These are phyloP conservation scores for Acacia confusa DNA, from an alignment of 306 rosid genomes.

Conservation along the genomic window DNA sequence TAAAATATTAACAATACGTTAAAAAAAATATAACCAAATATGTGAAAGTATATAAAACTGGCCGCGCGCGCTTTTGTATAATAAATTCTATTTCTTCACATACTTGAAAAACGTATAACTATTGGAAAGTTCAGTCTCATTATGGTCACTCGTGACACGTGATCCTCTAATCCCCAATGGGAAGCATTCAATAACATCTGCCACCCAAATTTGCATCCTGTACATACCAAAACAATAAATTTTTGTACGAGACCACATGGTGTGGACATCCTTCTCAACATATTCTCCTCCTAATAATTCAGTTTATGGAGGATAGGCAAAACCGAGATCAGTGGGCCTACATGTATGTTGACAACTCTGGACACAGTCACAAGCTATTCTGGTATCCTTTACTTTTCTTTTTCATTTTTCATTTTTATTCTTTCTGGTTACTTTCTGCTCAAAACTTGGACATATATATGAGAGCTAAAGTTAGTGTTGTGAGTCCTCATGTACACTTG, in stretches of 20 bases:
- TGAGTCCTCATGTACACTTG: constrained; percentile 1
- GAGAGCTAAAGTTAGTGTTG: background rate
- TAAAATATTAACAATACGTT: no score
- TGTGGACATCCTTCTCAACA: background rate
- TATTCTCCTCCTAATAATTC: background rate
- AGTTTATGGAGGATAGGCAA: background rate
- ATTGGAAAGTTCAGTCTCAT: no score
- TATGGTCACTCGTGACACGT: background rate
- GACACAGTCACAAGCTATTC: background rate
- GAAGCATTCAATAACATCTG: background rate
- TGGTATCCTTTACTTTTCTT: background rate
- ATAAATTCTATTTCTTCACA: no score
- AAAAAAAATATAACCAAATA: no score
- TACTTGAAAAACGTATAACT: no score
- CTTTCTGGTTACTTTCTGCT: background rate
- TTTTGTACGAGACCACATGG: background rate
- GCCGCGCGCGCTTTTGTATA: no score
- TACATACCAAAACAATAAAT: no score
- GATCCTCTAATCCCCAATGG: background rate
- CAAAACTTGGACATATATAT: background rate
- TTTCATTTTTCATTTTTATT: background rate
- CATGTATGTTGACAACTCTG: background rate
- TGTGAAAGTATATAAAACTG: no score
- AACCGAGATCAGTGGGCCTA: background rate
- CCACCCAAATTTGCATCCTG: background rate